phyloP scores from a whole-genome alignment of 495 filamentous ascomycete genomes.

The Corynascus novoguineensis region DNA sequence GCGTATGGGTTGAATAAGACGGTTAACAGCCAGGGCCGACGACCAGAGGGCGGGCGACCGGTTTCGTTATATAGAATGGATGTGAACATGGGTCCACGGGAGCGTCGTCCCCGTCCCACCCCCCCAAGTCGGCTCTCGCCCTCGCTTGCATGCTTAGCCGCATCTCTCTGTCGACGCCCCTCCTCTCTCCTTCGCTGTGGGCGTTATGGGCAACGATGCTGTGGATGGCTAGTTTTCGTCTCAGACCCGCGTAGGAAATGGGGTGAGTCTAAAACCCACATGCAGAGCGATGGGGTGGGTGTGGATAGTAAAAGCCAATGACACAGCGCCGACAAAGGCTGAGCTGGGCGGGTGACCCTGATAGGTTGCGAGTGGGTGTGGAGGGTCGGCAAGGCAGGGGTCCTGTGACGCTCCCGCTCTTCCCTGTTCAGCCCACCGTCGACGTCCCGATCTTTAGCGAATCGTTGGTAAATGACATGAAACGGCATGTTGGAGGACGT shows the following conservation, averaged over 20 bases:
- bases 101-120: not conserved
- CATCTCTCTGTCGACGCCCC: not conserved
- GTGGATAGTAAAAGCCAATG: conserved; percentile 11
- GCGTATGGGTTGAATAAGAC: conserved; percentile 2
- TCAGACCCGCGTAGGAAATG: not conserved
- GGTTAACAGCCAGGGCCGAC: conserved; percentile 9
- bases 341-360: conserved; percentile 18
- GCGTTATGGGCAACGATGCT: not conserved
- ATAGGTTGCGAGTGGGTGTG: conserved; percentile 10
- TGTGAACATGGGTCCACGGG: not conserved
- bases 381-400: conserved; percentile 12
- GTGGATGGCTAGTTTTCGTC: not conserved
- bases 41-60: conserved; percentile 16
- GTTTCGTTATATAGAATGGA: conserved; percentile 9
- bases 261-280: not conserved
- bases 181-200: not conserved
- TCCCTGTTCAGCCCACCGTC: not conserved
- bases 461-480: conserved; percentile 14
- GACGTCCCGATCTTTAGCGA: not conserved
- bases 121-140: not conserved
- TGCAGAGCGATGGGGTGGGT: not conserved
- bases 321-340: conserved; percentile 2
- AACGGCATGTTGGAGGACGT: conserved; percentile 9
- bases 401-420: conserved; percentile 15
- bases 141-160: not conserved